Evolutionary conservation across 164 flowering plant species (phyloP).

Genomic region (Buxus sempervirens): DNA sequence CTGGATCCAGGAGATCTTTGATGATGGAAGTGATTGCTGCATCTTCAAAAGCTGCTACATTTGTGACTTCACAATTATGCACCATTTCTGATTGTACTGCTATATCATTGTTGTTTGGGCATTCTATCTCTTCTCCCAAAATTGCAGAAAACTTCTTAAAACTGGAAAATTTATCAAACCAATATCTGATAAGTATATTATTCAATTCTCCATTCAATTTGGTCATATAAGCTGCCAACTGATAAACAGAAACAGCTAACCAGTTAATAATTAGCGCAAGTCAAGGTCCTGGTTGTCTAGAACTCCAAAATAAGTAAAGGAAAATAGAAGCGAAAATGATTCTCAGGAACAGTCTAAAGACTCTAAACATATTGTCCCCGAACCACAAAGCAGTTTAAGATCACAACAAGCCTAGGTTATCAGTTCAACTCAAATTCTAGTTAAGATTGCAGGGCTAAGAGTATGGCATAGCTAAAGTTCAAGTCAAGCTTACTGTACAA

Average conservation of each 20-base stretch:
- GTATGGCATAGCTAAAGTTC: no score
- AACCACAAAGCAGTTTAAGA: background rate
- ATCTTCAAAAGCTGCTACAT: conserved; percentile 19
- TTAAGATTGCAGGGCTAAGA: background rate
- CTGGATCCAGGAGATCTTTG: conserved; percentile 46
- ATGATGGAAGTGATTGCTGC: conserved; percentile 43
- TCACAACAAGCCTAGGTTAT: background rate
- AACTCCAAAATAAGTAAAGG: background rate
- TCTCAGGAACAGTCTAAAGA: background rate
- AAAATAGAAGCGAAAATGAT: background rate
- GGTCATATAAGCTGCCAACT: background rate
- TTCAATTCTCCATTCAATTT: background rate
- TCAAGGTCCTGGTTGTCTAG: background rate
- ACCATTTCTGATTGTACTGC: conserved; percentile 24
- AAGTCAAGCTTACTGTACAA: no score
- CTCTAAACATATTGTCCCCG: background rate
- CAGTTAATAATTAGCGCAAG: background rate
- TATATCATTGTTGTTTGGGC: conserved; percentile 12
- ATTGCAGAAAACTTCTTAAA: conserved; percentile 56
- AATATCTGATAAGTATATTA: background rate
- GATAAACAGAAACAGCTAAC: background rate
- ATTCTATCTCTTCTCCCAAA: conserved; percentile 48
- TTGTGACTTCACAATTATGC: conserved; percentile 17
- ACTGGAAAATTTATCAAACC: conserved; percentile 32
- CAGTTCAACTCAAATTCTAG: background rate